phyloP scores from a whole-genome alignment of 2,329 filamentous ascomycete genomes.

The Nakataea oryzae region DNA sequence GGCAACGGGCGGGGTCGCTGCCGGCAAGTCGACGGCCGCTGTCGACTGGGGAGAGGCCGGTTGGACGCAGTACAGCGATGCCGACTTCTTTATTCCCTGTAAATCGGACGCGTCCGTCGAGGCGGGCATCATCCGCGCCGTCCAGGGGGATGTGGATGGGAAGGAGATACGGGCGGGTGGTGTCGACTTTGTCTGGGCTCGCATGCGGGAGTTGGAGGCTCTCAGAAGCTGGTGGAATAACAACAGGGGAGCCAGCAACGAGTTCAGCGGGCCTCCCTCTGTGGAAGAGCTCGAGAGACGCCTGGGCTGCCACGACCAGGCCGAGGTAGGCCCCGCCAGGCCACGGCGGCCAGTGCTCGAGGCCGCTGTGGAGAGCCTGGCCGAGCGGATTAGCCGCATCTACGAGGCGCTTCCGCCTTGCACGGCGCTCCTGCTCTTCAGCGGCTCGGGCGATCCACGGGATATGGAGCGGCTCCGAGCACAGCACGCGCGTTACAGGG shows the following conservation, averaged over 20 bases:
- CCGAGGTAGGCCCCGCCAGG: background rate
- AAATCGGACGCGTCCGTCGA: slow-evolving; percentile 48
- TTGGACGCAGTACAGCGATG: slow-evolving; percentile 44
- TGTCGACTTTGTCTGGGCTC: slow-evolving; percentile 57
- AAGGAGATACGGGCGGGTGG: slow-evolving; percentile 46
- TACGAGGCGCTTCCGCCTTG: slow-evolving; percentile 51
- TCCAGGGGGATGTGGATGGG: slow-evolving; percentile 47
- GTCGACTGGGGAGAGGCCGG: slow-evolving; percentile 83
- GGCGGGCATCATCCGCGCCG: slow-evolving; percentile 43
- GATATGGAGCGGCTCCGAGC: slow-evolving; percentile 53
- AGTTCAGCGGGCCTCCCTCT: slow-evolving; percentile 22
- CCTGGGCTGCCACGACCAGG: slow-evolving; percentile 4
- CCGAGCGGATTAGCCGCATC: slow-evolving; percentile 41
- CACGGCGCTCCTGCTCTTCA: slow-evolving; percentile 54
- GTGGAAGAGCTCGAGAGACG: slow-evolving; percentile 8
- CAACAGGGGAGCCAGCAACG: slow-evolving; percentile 30
- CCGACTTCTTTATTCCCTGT: slow-evolving; percentile 45
- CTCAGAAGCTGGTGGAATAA: slow-evolving; percentile 59
- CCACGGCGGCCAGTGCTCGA: slow-evolving; percentile 23
- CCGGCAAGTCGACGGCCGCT: slow-evolving; percentile 58
- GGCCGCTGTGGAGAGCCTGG: slow-evolving; percentile 31
- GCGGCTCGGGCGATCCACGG: slow-evolving; percentile 57
- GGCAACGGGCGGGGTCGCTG: slow-evolving; percentile 43
- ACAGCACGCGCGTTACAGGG: slow-evolving; percentile 49
- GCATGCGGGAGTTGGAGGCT: slow-evolving; percentile 55